phyloP scores from a whole-genome alignment of 805 yeast species.

The Wickerhamiella nectarea region DNA sequence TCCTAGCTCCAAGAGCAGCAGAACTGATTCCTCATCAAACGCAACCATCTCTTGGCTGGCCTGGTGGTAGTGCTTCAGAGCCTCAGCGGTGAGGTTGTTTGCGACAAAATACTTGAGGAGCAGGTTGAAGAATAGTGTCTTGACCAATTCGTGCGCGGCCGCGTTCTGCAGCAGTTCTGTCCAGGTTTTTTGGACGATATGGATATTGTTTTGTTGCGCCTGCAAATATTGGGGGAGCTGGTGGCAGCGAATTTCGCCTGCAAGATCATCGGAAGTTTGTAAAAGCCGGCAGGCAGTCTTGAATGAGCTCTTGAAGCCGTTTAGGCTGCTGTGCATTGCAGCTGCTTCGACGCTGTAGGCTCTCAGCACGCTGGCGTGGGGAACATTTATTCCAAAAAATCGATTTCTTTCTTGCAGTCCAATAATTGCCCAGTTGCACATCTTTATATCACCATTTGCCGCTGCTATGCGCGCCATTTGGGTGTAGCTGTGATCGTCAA shows the following conservation, averaged over 20 bases:
- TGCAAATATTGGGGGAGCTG: slow-evolving; percentile 18
- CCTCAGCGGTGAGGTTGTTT: background rate
- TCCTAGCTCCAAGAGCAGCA: slow-evolving; percentile 5
- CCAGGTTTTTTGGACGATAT: slow-evolving; percentile 2
- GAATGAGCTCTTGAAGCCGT: background rate
- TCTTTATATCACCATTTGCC: slow-evolving; percentile 18
- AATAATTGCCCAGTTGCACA: slow-evolving; percentile 24
- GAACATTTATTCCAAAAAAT: slow-evolving; percentile 10
- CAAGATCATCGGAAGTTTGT: background rate
- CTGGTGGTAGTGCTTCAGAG: slow-evolving; percentile 4
- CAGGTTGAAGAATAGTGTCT: slow-evolving; percentile 19
- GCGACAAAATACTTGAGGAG: slow-evolving; percentile 9
- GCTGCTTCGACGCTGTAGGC: background rate
- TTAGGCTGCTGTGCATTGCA: background rate
- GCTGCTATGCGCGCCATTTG: slow-evolving; percentile 21
- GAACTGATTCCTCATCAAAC: slow-evolving; percentile 15
- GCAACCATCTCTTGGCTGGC: slow-evolving; percentile 9
- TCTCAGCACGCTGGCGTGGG: background rate
- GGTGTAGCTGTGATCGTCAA: slow-evolving; percentile 23
- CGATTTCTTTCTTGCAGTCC: slow-evolving; percentile 20
- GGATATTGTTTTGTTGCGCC: slow-evolving; percentile 9
- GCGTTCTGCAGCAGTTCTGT: slow-evolving; percentile 12
- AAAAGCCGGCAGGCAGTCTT: background rate
- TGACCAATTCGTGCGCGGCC: slow-evolving; percentile 11
- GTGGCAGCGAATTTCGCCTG: background rate